Evolutionary conservation across 2,329 filamentous ascomycete species (phyloP), one percentile per base, ranked within the genome.

Genomic region (Botrytis squamosa): DNA sequence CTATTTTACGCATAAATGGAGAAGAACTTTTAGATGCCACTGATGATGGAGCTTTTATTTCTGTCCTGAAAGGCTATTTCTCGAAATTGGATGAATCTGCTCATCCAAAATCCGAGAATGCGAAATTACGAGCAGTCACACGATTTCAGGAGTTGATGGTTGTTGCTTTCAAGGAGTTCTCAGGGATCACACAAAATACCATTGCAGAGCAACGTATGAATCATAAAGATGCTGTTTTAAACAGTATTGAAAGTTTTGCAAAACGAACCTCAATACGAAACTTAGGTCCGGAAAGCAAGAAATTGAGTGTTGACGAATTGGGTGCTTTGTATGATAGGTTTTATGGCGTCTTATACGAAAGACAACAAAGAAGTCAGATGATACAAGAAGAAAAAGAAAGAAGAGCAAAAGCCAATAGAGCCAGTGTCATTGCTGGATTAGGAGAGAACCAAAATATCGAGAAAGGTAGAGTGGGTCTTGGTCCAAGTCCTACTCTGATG

Each of bases 111-210:
- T 98, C 94, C 0, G 95, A 98, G 81, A 99, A 98, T 76, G 91
- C 95, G 4, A 99, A 98, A 84, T 86, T 98, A 70, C 89, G 95
- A 71, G 94, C 95, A 0, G 96, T 99, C 71, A 99, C 97, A 9
- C 90, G 93, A 65, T 99, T 99, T 81, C 96, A 99, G 80, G 96
- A 98, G 82, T 88, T 99, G 73, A 98, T 99, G 95, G 96, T 99
- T 4, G 96, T 98, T 33, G 96, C 96, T 0, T 99, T 99, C 84
- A 98, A 98, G 79, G 96, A 99, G 81, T 99, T 99, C 81, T 92
- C 95, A 0, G 93, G 91, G 59, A 97, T 99, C 78, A 99, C 96
- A 0, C 95, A 99, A 81, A 92, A 90, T 80, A 97, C 92, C 69
- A 95, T 99, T 75, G 92, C 92, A 0, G 96, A 98, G 77, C 88